Base-by-base conservation (phyloP, 371 early-diverging fungal genomes). In the Cokeromyces recurvatus region DNA sequence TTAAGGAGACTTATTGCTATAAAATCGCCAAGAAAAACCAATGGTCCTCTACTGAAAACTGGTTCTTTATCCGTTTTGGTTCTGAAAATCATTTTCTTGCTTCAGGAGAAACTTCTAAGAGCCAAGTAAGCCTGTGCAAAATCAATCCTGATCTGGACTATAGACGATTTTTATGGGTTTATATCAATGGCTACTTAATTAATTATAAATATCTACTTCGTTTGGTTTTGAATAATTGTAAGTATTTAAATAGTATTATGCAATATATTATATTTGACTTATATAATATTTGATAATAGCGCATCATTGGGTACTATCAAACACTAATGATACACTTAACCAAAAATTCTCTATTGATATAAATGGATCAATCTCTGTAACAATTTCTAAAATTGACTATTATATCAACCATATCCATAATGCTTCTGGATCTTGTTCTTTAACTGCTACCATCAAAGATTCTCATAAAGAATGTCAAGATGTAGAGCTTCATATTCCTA, bases 121-220 rank as follows among this genome's bases (percentile, higher is more conserved):
- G 58, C 37, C 41, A 54, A 45, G 62, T 71, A 32, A 66, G 72
- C 15, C 36, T 71, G 25, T 64, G 65, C 27, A 25, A 57, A 20
- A 34, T 71, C 4, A 21, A 51, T n/a, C 57, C 61, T 5, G 40
- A 51, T 14, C 41, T 43, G 10, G 67, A 68, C 42, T 55, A 69
- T 36, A 64, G 59, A 46, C 62, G 70, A 32, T 67, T 64, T 48
- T 62, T 80, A 38, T 80, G 80, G 80, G 57, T 66, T 34, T 74
- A 65, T 45, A 51, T 72, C 20, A 66, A 66, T 20, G 77, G 77
- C 9, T 71, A 74, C 29, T 51, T 80, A 52, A 66, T 80, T 57
- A 80, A 80, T 59, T 71, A 74, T 51, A 62, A 59, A 41, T 77
- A 77, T 15, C 51, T 66, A 55, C 65, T 69, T 17, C 66, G 67